These are phyloP conservation scores for Sporobolomyces phaffii DNA, from an alignment of 768 basidiomycete species.

Conservation along the genomic window DNA sequence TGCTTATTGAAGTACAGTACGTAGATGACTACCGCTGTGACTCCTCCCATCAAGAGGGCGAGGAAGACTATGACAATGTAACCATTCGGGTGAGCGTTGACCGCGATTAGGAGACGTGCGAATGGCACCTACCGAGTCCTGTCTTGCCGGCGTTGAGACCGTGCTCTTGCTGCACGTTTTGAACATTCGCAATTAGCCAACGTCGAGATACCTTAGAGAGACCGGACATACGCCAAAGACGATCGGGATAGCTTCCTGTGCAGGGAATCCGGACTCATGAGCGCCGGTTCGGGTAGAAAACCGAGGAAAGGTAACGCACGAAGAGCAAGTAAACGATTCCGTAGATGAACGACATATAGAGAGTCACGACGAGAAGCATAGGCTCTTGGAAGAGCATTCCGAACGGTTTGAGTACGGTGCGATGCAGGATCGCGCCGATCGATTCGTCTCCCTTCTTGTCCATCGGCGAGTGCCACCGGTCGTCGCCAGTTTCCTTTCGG, in stretches of 20 bases:
- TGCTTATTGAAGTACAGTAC: slow-evolving; percentile 39
- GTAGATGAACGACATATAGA: slow-evolving; percentile 31
- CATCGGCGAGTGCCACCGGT: slow-evolving; percentile 27
- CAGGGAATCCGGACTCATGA: too few relatives aligned
- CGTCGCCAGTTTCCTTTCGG: slow-evolving; percentile 43
- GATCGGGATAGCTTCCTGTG: slow-evolving; percentile 46
- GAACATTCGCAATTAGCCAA: neutral
- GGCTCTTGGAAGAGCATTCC: slow-evolving; percentile 43
- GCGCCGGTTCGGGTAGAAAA: too few relatives aligned
- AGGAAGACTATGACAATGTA: slow-evolving; percentile 40
- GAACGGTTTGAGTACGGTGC: slow-evolving; percentile 41
- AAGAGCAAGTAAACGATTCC: slow-evolving; percentile 44
- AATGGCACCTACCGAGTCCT: slow-evolving; percentile 28
- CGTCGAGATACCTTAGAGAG: neutral
- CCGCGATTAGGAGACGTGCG: neutral
- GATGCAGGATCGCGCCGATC: slow-evolving; percentile 13
- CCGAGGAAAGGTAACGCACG: too few relatives aligned
- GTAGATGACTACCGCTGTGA: slow-evolving; percentile 25
- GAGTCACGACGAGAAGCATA: slow-evolving; percentile 41
- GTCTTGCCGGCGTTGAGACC: slow-evolving; percentile 43
- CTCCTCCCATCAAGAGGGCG: slow-evolving; percentile 41
- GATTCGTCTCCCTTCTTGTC: slow-evolving; percentile 19
- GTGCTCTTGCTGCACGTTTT: slow-evolving; percentile 28
- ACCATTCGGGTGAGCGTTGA: neutral
- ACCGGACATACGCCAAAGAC: slow-evolving; percentile 37